Conservation (phyloP, 768 basidiomycete genomes). For the Ephemerocybe angulata region DNA sequence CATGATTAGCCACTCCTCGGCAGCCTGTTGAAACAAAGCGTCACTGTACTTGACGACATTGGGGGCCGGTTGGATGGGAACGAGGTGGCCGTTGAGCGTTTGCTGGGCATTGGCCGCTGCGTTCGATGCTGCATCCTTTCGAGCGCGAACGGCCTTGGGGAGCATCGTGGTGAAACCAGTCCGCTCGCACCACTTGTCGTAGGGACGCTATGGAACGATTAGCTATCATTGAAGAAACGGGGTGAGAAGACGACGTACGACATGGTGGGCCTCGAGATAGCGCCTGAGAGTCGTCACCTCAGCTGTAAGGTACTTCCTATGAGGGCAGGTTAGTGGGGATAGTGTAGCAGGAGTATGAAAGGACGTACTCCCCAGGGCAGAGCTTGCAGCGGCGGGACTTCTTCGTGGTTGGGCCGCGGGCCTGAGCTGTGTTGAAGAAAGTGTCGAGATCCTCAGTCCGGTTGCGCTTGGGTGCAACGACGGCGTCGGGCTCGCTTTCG, state of each 20-base stretch:
- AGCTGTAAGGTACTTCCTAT: slow-evolving; percentile 3
- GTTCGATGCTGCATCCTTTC: slow-evolving; percentile 15
- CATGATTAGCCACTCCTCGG: slow-evolving; percentile 34
- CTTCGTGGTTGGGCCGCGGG: not conserved
- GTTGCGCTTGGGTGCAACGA: not conserved
- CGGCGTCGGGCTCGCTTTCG: not conserved
- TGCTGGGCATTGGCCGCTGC: not conserved
- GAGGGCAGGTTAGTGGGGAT: not conserved
- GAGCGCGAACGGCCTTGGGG: slow-evolving; percentile 16
- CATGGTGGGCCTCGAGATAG: slow-evolving; percentile 13
- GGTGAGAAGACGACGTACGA: too few relatives aligned
- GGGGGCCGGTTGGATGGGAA: slow-evolving; percentile 12
- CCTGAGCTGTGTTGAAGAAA: not conserved
- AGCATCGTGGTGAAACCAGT: slow-evolving; percentile 28
- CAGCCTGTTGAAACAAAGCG: slow-evolving; percentile 23
- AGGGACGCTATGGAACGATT: too few relatives aligned
- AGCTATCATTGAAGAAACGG: too few relatives aligned
- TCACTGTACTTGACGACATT: slow-evolving; percentile 27
- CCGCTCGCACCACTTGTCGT: slow-evolving; percentile 25
- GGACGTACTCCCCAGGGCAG: not conserved
- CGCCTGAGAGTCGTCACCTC: slow-evolving; percentile 13
- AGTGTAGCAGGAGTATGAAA: not conserved
- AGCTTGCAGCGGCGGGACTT: not conserved
- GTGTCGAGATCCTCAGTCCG: not conserved
- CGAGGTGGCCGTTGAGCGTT: slow-evolving; percentile 24